Conservation (phyloP, 257 asterid species). For the Buddleja alternifolia region DNA sequence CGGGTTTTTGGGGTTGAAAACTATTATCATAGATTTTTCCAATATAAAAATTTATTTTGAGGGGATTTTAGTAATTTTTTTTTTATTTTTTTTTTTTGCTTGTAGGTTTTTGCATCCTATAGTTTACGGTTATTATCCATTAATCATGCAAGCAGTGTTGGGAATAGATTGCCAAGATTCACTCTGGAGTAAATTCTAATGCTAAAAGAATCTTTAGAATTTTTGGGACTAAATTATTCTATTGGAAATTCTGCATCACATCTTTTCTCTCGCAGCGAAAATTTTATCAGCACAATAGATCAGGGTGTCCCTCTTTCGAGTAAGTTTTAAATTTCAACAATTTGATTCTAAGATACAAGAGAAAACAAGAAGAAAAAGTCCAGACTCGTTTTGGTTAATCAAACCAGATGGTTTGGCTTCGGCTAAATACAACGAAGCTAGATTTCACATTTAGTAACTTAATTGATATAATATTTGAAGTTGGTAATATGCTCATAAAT, state of each 20-base stretch:
- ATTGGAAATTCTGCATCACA: neutral
- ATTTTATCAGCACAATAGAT: neutral
- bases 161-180: neutral
- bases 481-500: too few species aligned
- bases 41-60: too few species aligned
- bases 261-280: neutral
- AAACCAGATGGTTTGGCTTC: too few species aligned
- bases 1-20: too few species aligned
- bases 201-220: neutral
- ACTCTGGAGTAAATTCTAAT: neutral
- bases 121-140: neutral
- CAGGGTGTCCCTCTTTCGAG: neutral
- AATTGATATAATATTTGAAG: neutral
- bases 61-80: too few species aligned
- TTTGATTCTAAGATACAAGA: too few species aligned
- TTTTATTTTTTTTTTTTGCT: too few species aligned
- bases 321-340: neutral
- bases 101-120: too few species aligned
- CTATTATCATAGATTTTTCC: too few species aligned
- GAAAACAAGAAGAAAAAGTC: too few species aligned
- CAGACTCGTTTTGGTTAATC: too few species aligned
- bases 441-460: neutral
- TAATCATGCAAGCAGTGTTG: neutral
- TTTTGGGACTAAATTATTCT: neutral
- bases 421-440: too few species aligned